Base-by-base conservation (phyloP, 2,329 filamentous ascomycete genomes). In the Lachnellula occidentalis region DNA sequence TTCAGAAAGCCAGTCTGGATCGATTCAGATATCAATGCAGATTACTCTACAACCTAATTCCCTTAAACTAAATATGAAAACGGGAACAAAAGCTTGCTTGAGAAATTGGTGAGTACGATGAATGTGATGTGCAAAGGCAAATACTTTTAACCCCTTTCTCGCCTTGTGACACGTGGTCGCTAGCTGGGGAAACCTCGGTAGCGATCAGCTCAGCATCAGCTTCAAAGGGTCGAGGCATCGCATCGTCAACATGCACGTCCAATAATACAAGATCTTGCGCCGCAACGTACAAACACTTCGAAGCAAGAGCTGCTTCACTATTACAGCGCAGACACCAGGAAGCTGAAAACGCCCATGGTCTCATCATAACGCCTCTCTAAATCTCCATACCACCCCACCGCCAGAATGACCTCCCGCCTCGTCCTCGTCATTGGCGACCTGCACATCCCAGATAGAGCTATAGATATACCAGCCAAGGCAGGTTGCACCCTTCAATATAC, bases 361-460 rank as follows among this genome's bases (percentile, higher is more conserved):
- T 12, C 21, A 22, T 27, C 36, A 34, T 48, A 55, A 52, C 19
- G 17, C 12, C 24, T 42, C 7, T 52, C n/a, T 24, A 47, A 50
- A 53, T 11, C 19, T 45, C 53, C 45, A 48, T 55, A 46, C 14
- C 37, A 51, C 50, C 52, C 57, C 54, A 47, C 52, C 37, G 43
- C 51, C 55, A 60, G 55, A 66, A 87, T 83, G 78, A 90, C 92
- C 77, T 90, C 90, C 61, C 90, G 92, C 74, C 80, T 96, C 64
- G 91, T 95, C 69, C 82, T 96, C 70, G 90, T 94, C 69, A 90
- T 96, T 65, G 90, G 90, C 71, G 91, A 96, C 76, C 83, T 96
- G 52, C 91, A 95, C 76, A 95, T 96, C 74, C 91, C 91, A 66
- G 91, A 96, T 73, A 81, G 91, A 71, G 91, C 90, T 65, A 85